A percentile compares a stretch with the other conserved stretches of the same genome.
phyloP scores from a whole-genome alignment of 148 eudicot species.

The Suaeda aralocaspica region DNA sequence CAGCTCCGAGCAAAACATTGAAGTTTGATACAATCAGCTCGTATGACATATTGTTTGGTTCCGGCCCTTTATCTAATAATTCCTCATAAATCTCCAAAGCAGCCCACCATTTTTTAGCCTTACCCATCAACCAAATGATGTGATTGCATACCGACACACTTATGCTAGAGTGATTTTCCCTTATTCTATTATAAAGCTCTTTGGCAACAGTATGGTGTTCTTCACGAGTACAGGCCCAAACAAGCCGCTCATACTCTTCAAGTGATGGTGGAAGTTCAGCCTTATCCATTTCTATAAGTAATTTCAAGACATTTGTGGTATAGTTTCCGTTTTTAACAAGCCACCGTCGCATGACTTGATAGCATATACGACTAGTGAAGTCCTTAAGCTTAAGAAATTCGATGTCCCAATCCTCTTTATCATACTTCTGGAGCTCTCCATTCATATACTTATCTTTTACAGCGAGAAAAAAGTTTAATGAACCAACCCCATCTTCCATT shows the following conservation, averaged over 20 bases:
- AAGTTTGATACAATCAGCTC: conserved; percentile 80
- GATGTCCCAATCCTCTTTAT: conserved; percentile 52
- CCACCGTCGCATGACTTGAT: conserved; percentile 86
- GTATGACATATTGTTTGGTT: conserved; percentile 75
- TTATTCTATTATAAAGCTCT: conserved; percentile 69
- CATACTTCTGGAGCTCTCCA: conserved; percentile 42
- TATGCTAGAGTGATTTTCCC: conserved; percentile 56
- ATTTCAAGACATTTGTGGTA: conserved; percentile 56
- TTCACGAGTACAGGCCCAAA: conserved; percentile 88
- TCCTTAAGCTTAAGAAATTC: conserved; percentile 58
- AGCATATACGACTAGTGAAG: conserved; percentile 69
- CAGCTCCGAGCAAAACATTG: conserved; percentile 65
- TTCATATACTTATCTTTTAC: conserved; percentile 46
- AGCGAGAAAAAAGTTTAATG: conserved; percentile 50
- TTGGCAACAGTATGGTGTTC: conserved; percentile 71
- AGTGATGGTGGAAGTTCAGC: conserved; percentile 47
- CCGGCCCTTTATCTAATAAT: conserved; percentile 78
- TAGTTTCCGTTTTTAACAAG: conserved; percentile 54
- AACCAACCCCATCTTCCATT: conserved; percentile 82
- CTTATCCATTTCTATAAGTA: conserved; percentile 68
- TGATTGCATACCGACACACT: conserved; percentile 93
- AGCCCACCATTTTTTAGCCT: conserved; percentile 97
- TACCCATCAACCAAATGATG: conserved; percentile 89
- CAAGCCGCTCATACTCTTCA: conserved; percentile 64
- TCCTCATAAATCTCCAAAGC: conserved; percentile 91